Conservation (phyloP, 495 filamentous ascomycete species). For the Podospora australis region DNA sequence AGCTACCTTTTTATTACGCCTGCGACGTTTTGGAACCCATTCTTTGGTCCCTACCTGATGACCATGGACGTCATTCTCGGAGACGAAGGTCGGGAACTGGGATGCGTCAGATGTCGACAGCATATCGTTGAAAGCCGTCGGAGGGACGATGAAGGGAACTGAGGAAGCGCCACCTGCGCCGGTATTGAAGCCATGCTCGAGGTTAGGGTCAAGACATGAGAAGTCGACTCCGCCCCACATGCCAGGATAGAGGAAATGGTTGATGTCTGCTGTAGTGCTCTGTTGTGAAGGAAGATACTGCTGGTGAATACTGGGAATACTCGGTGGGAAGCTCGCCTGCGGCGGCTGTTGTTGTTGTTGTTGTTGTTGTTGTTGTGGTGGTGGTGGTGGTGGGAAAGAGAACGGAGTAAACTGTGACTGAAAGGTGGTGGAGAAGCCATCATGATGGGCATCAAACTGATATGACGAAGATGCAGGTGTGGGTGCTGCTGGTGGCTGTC, state of each 20-base stretch:
- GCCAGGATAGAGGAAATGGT: background rate
- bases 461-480: background rate
- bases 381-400: background rate
- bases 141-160: background rate
- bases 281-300: background rate
- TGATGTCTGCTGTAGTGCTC: background rate
- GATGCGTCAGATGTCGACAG: background rate
- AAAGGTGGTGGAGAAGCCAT: background rate
- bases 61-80: slow-evolving; percentile 7
- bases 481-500: background rate
- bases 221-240: background rate
- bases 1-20: slow-evolving; percentile 8
- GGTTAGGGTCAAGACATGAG: background rate
- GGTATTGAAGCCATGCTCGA: background rate
- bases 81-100: slow-evolving; percentile 1
- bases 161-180: too few relatives aligned
- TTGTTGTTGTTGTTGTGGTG: background rate
- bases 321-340: background rate
- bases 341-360: too few relatives aligned
- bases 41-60: slow-evolving; percentile 13
- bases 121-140: background rate
- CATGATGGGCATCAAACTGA: background rate
- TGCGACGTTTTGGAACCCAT: slow-evolving; percentile 17
- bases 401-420: background rate
- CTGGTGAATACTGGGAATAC: background rate